Base-by-base conservation (phyloP, 2,329 filamentous ascomycete genomes). In the Malbranchea cinnamomea region DNA sequence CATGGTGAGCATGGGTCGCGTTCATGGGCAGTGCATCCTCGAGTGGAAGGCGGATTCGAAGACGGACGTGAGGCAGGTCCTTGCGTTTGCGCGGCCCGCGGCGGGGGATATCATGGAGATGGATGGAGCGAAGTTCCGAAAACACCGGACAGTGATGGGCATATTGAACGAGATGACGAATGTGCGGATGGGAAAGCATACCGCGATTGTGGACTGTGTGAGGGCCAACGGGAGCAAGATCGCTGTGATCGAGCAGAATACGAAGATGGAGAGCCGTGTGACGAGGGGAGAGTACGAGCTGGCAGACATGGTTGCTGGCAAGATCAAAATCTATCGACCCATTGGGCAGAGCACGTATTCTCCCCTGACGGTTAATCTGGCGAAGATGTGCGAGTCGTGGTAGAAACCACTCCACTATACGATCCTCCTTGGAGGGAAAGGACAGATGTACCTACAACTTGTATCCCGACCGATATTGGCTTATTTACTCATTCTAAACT, bases 41-140 rank as follows among this genome's bases (percentile, higher is more conserved):
- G 17, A 42, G 42, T 21, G 37, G 38, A 7, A 26, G 26, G 18
- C 41, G 39, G 6, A 28, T 31, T 5, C 32, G 35, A 14, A 40
- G 39, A 16, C 33, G 37, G 19, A n/a, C 19, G 17, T 30, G n/a
- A 23, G n/a, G 4, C 9, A 39, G 39, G 4, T 30, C 32, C 20
- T 38, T 40, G 12, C 41, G 43, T 18, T 37, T 5, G 37, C 48
- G 11, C 17, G 34, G 2, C 39, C 45, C 12, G 43, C 47, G 5
- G 47, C 46, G 18, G 53, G 53, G 2, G 52, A 56, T 37, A 44
- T 56, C n/a, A 29, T 57, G 10, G 41, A 46, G 23, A 39, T 54
- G 37, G 36, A 41, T 3, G 44, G 41, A 17, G 49, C 50, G 5
- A 42, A 50, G 23, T 42, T 49, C 11, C 44, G 44, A 28, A 48